Percentiles rank a stretch among this genome's conserved stretches.
phyloP scores from a whole-genome alignment of 495 filamentous ascomycete genomes.

The Penicillium canariense region DNA sequence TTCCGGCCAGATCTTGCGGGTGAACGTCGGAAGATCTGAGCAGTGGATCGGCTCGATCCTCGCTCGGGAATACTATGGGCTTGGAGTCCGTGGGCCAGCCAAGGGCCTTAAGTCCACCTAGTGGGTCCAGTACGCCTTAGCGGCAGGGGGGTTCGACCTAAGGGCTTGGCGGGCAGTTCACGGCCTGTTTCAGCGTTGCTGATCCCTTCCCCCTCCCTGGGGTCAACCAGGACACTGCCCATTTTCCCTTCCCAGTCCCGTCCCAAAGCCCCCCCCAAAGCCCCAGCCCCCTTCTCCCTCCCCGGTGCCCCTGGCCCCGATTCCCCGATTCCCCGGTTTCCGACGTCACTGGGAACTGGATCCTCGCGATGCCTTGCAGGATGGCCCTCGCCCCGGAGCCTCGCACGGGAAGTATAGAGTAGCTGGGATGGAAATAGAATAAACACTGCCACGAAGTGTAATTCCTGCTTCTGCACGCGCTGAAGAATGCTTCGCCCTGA shows the following conservation, averaged over 20 bases:
- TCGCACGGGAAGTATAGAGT: background rate
- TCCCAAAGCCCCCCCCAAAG: background rate
- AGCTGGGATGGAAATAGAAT: background rate
- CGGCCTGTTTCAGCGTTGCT: slow-evolving; percentile 21
- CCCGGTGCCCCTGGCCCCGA: background rate
- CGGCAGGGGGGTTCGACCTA: background rate
- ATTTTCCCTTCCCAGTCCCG: background rate
- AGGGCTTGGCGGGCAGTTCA: slow-evolving; percentile 12
- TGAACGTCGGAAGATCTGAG: slow-evolving; percentile 2
- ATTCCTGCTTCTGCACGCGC: background rate
- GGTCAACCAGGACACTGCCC: slow-evolving; percentile 10
- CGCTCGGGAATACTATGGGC: background rate
- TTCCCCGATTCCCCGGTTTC: background rate
- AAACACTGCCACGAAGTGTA: background rate
- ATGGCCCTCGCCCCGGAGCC: background rate
- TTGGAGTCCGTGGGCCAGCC: background rate
- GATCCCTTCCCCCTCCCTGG: slow-evolving; percentile 19
- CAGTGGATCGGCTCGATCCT: background rate
- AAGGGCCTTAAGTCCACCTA: slow-evolving; percentile 14
- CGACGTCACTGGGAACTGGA: background rate
- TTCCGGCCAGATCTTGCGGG: background rate
- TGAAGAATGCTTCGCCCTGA: background rate
- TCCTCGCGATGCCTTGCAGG: background rate
- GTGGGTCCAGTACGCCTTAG: slow-evolving; percentile 21
- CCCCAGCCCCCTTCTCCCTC: background rate